Conservation (phyloP, 2,329 filamentous ascomycete genomes). For the Amylocarpus encephaloides region DNA sequence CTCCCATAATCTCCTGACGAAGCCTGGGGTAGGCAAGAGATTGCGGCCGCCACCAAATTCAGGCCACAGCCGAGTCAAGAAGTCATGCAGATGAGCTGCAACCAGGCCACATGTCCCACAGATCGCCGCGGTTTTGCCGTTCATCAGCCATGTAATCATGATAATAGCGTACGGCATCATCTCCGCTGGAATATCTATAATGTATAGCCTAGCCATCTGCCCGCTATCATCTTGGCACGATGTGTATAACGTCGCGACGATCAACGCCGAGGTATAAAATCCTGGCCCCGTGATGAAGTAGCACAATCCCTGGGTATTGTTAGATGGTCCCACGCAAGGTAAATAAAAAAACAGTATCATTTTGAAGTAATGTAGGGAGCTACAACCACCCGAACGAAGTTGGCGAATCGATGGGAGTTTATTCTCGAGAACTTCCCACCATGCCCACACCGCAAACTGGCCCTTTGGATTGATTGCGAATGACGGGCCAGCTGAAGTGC, state of each 20-base stretch:
- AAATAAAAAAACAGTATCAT: neutral
- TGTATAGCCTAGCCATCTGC: constrained; percentile 68
- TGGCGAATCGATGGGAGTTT: constrained; percentile 39
- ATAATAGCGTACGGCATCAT: constrained; percentile 77
- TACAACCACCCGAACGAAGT: constrained; percentile 33
- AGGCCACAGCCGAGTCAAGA: constrained; percentile 81
- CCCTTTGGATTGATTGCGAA: constrained; percentile 46
- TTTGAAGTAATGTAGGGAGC: constrained; percentile 31
- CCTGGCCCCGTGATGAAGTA: constrained; percentile 42
- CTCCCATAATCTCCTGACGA: constrained; percentile 62
- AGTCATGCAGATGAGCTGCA: constrained; percentile 86
- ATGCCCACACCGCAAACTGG: constrained; percentile 47
- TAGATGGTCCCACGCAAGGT: constrained; percentile 7
- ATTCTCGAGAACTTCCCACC: constrained; percentile 49
- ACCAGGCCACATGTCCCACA: constrained; percentile 71
- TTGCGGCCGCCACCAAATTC: constrained; percentile 80
- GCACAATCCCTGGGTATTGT: constrained; percentile 42
- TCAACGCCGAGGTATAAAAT: constrained; percentile 58
- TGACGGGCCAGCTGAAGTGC: constrained; percentile 44
- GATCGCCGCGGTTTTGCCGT: constrained; percentile 49
- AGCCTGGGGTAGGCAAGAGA: constrained; percentile 64
- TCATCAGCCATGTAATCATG: constrained; percentile 63
- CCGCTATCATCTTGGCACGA: constrained; percentile 80
- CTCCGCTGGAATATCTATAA: constrained; percentile 78
- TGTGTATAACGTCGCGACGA: constrained; percentile 77